Evolutionary conservation across 768 basidiomycete genomes (phyloP).

Genomic region (Nidularia pulvinata): DNA sequence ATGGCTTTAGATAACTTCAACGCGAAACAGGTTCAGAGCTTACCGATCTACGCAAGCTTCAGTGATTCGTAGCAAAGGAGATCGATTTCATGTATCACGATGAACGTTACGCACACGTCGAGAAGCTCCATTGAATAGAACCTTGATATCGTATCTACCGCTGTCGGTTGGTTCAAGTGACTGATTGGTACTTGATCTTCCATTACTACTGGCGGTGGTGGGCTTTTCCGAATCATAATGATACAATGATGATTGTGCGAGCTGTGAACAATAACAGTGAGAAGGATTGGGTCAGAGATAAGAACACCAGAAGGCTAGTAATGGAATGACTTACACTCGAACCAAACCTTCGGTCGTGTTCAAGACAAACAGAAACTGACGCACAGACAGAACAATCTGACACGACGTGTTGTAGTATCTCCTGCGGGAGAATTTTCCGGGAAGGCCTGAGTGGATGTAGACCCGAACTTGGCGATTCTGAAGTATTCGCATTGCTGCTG

Average conservation of each 20-base stretch:
- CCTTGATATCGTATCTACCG: conserved; percentile 39
- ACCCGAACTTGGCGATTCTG: conserved; percentile 4
- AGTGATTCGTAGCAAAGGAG: background rate
- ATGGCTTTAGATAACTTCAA: no score
- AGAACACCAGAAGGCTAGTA: background rate
- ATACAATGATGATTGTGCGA: conserved; percentile 19
- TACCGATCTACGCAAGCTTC: conserved; percentile 29
- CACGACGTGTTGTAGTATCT: conserved; percentile 81
- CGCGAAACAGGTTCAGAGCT: no score
- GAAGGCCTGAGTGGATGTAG: background rate
- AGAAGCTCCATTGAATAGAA: conserved; percentile 57
- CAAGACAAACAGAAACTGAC: conserved; percentile 77
- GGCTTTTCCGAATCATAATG: conserved; percentile 1
- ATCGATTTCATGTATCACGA: no score
- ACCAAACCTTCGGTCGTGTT: conserved; percentile 60
- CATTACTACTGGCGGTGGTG: no score
- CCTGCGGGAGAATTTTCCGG: conserved; percentile 43
- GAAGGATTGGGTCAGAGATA: background rate
- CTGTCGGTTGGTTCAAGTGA: conserved; percentile 1
- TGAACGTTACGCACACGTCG: conserved; percentile 36
- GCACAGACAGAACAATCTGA: conserved; percentile 92
- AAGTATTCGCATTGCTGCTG: no score
- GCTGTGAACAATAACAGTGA: conserved; percentile 11
- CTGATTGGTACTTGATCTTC: no score
- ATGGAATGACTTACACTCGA: conserved; percentile 43